These are phyloP conservation scores for Pochonia chlamydosporia DNA, from an alignment of 2,329 filamentous ascomycete species.

Conservation along the genomic window DNA sequence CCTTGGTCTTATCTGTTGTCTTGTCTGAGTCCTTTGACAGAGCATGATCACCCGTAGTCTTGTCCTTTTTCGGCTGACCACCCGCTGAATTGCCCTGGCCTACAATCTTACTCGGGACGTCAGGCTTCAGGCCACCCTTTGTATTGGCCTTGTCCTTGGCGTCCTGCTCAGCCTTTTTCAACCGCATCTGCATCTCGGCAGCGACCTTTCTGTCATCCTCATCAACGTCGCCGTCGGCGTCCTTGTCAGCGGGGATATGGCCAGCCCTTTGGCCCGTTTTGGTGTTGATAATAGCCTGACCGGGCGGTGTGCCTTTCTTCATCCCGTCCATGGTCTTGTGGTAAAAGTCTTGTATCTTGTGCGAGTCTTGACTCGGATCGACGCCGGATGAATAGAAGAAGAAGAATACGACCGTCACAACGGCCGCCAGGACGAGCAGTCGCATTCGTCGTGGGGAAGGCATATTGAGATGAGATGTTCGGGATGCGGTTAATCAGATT, in stretches of 20 bases:
- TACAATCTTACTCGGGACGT: slow-evolving; percentile 50
- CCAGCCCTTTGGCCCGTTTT: slow-evolving; percentile 32
- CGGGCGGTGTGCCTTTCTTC: slow-evolving; percentile 27
- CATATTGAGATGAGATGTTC: slow-evolving; percentile 38
- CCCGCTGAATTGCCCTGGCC: slow-evolving; percentile 53
- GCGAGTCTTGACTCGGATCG: slow-evolving; percentile 39
- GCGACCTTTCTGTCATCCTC: slow-evolving; percentile 49
- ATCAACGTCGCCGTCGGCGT: slow-evolving; percentile 49
- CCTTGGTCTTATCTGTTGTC: slow-evolving; percentile 10
- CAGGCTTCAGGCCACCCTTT: slow-evolving; percentile 41
- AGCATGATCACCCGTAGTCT: slow-evolving; percentile 14
- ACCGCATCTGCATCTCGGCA: slow-evolving; percentile 49
- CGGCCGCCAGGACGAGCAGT: slow-evolving; percentile 56
- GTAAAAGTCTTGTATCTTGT: slow-evolving; percentile 50
- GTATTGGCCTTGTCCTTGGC: slow-evolving; percentile 56
- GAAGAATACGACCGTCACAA: slow-evolving; percentile 60
- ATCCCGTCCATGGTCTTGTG: slow-evolving; percentile 53
- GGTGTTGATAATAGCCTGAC: slow-evolving; percentile 34
- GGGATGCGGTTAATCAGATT: not conserved
- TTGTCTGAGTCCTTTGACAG: not conserved
- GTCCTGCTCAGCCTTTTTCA: slow-evolving; percentile 63
- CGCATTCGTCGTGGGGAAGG: slow-evolving; percentile 65
- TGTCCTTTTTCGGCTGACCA: slow-evolving; percentile 36
- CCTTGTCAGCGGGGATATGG: slow-evolving; percentile 39
- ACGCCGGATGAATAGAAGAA: slow-evolving; percentile 67